Percentiles rank a stretch among this genome's conserved stretches.
These are phyloP conservation scores for Rugonectria rugulosa DNA, from an alignment of 2,329 filamentous ascomycete genomes.

Conservation along the genomic window DNA sequence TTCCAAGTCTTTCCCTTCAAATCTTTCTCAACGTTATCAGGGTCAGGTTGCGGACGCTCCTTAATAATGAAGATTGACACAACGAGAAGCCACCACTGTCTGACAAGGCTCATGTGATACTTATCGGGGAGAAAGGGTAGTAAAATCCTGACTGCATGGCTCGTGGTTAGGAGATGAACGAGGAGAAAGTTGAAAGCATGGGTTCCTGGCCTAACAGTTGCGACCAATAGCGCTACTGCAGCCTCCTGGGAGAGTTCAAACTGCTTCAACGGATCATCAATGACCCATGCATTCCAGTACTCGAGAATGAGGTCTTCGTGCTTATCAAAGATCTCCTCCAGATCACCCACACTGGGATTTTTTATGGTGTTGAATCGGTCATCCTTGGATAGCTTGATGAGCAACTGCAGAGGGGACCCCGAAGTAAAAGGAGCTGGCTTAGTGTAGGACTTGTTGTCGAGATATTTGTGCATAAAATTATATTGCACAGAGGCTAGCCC, in stretches of 20 bases:
- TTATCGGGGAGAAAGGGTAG: slow-evolving; percentile 77
- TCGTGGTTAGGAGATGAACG: slow-evolving; percentile 82
- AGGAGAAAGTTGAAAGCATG: slow-evolving; percentile 84
- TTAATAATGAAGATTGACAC: slow-evolving; percentile 80
- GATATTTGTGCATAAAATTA: slow-evolving; percentile 67
- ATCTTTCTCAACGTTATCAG: slow-evolving; percentile 67
- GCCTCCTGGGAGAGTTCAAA: slow-evolving; percentile 76
- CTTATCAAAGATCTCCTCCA: slow-evolving; percentile 72
- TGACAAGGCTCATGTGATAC: slow-evolving; percentile 76
- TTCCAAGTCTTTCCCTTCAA: slow-evolving; percentile 76
- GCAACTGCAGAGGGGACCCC: slow-evolving; percentile 72
- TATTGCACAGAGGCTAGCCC: slow-evolving; percentile 69
- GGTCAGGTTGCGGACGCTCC: slow-evolving; percentile 74
- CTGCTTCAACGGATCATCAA: slow-evolving; percentile 73
- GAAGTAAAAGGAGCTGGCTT: slow-evolving; percentile 66
- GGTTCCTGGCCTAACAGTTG: slow-evolving; percentile 63
- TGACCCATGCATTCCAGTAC: slow-evolving; percentile 90
- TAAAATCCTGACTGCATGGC: slow-evolving; percentile 87
- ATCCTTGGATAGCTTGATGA: slow-evolving; percentile 75
- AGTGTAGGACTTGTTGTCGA: slow-evolving; percentile 78
- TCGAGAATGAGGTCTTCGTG: slow-evolving; percentile 77
- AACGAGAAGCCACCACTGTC: slow-evolving; percentile 90
- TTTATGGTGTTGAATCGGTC: slow-evolving; percentile 70
- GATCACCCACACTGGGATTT: slow-evolving; percentile 65
- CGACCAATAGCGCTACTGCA: slow-evolving; percentile 68